Evolutionary conservation across 2,329 filamentous ascomycete species (phyloP).

Genomic region (Ophiostoma australiae): DNA sequence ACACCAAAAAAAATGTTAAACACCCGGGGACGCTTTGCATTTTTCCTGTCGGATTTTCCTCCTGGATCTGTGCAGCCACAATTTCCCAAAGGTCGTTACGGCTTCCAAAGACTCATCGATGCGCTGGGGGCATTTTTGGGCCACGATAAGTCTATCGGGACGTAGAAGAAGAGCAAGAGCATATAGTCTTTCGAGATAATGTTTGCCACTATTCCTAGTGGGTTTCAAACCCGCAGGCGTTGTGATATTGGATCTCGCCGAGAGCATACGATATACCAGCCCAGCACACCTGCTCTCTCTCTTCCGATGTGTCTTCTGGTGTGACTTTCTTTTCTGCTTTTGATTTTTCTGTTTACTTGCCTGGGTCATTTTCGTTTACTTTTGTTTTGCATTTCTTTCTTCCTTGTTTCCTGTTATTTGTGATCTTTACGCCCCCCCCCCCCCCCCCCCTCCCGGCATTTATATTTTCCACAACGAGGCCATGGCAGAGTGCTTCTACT

Average conservation of each 20-base stretch:
- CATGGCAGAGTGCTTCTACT: background rate
- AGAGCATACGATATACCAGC: background rate
- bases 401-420: background rate
- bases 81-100: background rate
- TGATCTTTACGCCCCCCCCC: too few relatives aligned
- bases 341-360: background rate
- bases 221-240: background rate
- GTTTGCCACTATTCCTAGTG: background rate
- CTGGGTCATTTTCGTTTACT: background rate
- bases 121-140: constrained; percentile 7
- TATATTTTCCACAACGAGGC: background rate
- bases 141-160: background rate
- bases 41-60: background rate
- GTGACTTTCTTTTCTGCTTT: background rate
- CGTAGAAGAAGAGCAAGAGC: background rate
- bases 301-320: background rate
- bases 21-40: background rate
- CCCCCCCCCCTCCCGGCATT: background rate
- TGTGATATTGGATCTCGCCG: background rate
- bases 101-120: constrained; percentile 1
- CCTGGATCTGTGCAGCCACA: background rate
- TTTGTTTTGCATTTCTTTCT: background rate
- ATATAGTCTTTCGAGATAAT: background rate
- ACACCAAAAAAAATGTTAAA: background rate
- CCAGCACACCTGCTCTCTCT: background rate